Evolutionary conservation across 2,329 filamentous ascomycete species (phyloP), one percentile per base, ranked within the genome.

Genomic region (Microdochium trichocladiopsis): DNA sequence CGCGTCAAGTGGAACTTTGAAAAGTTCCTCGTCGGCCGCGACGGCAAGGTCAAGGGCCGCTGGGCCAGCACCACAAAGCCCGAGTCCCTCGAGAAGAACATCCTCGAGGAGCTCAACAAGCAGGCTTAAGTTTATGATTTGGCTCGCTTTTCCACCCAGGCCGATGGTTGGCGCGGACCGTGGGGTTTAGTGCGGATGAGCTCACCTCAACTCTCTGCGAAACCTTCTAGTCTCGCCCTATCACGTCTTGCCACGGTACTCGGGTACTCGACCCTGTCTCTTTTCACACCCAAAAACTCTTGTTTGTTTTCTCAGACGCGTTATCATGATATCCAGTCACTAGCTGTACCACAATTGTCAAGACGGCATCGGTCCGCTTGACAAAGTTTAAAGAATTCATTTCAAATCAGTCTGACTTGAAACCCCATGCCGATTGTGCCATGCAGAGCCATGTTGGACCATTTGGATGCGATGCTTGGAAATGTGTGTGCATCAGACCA

Each of bases 1-100:
- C 73, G 86, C 56, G 79, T 99, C 63, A 96, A 97, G 87, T 99
- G 94, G 94, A 99, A 99, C 75, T 99, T 97, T 76, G 94, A 99
- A 73, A 99, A 99, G 82, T 99, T 96, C 74, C 75, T 99, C 57
- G 77, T 99, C 58, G 87, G 86, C 55, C 81, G 83, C 56, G 90
- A 97, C 70, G 94, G 94, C 24, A 80, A 87, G 73, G 90, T 97
- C 61, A 87, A 88, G 72, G 80, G 80, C 25, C 78, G 94, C 58
- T 99, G 91, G 90, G 88, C 90, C 31, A 93, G 88, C 70, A 88
- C 84, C 18, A 90, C 88, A 55, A 94, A 92, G 78, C 94, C 94
- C 1, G 90, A 93, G 74, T 72, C 73, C 37, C 73, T 99, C 61
- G 88, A 93, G 81, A 77, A 78, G 57, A 72, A 79, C 3, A 92